A percentile compares a stretch with the other conserved stretches of the same genome.
Evolutionary conservation across 192 early-diverging fungal species (phyloP).

Genomic region (Geosiphon pyriformis): DNA sequence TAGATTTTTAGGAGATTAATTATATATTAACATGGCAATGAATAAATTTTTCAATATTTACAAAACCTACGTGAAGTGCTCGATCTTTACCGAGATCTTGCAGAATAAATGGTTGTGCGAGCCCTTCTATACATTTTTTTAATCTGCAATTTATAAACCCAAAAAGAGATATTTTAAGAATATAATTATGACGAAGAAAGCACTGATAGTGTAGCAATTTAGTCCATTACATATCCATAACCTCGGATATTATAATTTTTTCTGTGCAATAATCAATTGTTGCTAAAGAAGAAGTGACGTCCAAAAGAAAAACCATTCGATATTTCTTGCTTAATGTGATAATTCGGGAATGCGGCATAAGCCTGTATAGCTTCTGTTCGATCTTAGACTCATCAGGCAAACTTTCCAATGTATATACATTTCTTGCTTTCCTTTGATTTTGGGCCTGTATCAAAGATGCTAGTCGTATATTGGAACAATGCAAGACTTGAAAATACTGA

Average conservation of each 20-base stretch:
- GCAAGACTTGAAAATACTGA: slow-evolving; percentile 17
- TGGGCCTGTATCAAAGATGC: slow-evolving; percentile 18
- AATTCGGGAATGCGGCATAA: slow-evolving; percentile 66
- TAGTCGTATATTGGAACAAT: slow-evolving; percentile 11
- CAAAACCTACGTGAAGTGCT: slow-evolving; percentile 12
- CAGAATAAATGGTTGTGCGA: slow-evolving; percentile 33
- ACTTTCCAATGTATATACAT: slow-evolving; percentile 20
- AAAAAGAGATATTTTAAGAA: background rate
- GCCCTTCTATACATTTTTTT: slow-evolving; percentile 25
- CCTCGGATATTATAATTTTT: slow-evolving; percentile 44
- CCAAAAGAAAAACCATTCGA: slow-evolving; percentile 62
- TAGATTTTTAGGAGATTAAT: no score
- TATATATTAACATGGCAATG: no score
- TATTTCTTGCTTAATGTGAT: slow-evolving; percentile 51
- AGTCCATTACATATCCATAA: slow-evolving; percentile 48
- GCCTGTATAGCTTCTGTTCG: slow-evolving; percentile 30
- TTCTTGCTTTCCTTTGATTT: slow-evolving; percentile 2
- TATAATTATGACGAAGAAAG: no score
- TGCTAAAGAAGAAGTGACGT: slow-evolving; percentile 63
- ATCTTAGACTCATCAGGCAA: slow-evolving; percentile 1
- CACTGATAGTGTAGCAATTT: no score
- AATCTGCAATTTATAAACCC: slow-evolving; percentile 18
- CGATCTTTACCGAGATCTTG: slow-evolving; percentile 21
- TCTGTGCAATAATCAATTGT: slow-evolving; percentile 42
- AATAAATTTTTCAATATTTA: slow-evolving; percentile 6